Percentiles rank a stretch among this genome's conserved stretches.
These are phyloP conservation scores for Lanmaoa pseudosensibilis DNA, from an alignment of 768 basidiomycete species.

Conservation along the genomic window DNA sequence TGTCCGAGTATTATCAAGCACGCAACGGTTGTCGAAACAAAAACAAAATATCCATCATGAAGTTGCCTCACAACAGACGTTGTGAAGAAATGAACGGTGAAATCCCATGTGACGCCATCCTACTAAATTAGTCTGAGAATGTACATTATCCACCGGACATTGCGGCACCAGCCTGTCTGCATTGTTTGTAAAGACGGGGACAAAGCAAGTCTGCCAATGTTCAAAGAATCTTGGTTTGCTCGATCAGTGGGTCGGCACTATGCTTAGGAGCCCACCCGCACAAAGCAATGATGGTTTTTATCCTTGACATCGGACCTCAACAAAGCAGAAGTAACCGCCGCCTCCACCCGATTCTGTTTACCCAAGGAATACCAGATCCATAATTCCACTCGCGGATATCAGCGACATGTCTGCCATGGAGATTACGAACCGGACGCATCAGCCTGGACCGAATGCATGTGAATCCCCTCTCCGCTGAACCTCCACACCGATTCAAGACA, in stretches of 20 bases:
- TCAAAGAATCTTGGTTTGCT: not conserved
- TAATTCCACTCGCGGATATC: not conserved
- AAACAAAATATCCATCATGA: not conserved
- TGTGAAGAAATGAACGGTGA: not conserved
- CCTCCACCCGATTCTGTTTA: not conserved
- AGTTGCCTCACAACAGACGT: not conserved
- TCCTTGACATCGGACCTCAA: conserved; percentile 16
- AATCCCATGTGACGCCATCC: not conserved
- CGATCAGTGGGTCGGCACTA: not conserved
- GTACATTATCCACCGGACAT: not conserved
- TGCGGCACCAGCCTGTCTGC: not conserved
- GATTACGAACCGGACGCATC: not conserved
- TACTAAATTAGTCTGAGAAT: not conserved
- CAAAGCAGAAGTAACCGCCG: conserved; percentile 16
- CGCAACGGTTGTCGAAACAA: not conserved
- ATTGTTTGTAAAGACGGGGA: conserved; percentile 6
- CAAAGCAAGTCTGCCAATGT: conserved; percentile 5
- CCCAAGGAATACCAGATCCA: not conserved
- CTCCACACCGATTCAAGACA: not conserved
- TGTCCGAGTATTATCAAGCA: not conserved
- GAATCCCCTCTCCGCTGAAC: not conserved
- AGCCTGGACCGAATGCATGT: not conserved
- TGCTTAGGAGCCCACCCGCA: not conserved
- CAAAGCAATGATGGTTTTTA: conserved; percentile 10
- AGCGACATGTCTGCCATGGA: not conserved